A percentile compares a stretch with the other conserved stretches of the same genome.
phyloP scores from a whole-genome alignment of 306 rosid genomes.

The Morella rubra region DNA sequence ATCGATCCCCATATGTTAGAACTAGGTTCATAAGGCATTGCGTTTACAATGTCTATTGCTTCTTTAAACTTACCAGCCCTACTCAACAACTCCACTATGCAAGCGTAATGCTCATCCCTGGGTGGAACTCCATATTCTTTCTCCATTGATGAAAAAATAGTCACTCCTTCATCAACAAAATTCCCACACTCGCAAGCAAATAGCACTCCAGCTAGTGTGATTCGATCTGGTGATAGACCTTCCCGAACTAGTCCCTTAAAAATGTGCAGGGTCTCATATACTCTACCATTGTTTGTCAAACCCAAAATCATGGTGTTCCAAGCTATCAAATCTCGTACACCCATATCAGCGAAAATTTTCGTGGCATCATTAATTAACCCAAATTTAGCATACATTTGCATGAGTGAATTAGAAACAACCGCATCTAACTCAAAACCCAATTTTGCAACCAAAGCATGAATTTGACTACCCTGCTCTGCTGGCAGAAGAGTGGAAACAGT shows the following conservation, averaged over 20 bases:
- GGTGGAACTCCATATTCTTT: conserved; percentile 59
- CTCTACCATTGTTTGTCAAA: conserved; percentile 54
- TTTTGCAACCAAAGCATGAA: conserved; percentile 69
- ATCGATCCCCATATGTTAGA: conserved; percentile 51
- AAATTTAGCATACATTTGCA: conserved; percentile 65
- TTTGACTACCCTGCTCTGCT: conserved; percentile 54
- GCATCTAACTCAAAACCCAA: conserved; percentile 64
- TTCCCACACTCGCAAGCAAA: conserved; percentile 69
- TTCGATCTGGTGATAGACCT: conserved; percentile 52
- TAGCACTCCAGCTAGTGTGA: conserved; percentile 64
- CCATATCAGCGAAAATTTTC: conserved; percentile 47
- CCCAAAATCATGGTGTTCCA: conserved; percentile 83
- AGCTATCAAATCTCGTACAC: conserved; percentile 61
- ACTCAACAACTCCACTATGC: conserved; percentile 62
- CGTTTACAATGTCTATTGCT: conserved; percentile 51
- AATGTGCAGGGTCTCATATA: conserved; percentile 41
- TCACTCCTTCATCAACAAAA: conserved; percentile 61
- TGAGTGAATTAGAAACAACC: conserved; percentile 67
- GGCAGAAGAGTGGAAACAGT: conserved; percentile 50
- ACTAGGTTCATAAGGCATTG: conserved; percentile 47
- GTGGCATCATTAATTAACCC: conserved; percentile 57
- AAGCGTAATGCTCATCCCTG: conserved; percentile 53
- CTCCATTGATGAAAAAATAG: conserved; percentile 57
- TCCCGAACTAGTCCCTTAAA: conserved; percentile 40
- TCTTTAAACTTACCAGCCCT: conserved; percentile 61